Evolutionary conservation across 805 yeast species (phyloP), one percentile per base, ranked within the genome.

Genomic region (Metschnikowia amazonensis): DNA sequence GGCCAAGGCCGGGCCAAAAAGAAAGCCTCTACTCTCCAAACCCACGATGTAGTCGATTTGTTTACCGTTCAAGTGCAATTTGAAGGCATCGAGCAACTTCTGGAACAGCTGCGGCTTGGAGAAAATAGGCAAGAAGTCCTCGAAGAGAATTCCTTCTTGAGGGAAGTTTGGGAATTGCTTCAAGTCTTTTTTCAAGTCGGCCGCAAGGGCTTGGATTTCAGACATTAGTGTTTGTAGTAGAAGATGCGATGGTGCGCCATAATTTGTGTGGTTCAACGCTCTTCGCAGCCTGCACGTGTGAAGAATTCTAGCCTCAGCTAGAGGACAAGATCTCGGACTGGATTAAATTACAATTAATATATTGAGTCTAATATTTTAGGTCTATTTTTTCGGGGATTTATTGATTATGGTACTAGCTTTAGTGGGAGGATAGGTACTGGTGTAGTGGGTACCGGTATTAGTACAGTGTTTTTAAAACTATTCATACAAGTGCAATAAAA

Each of bases 1-100:
- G 7, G 99, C 99, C 56, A 94, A 75, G 29, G 98, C 74, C 36
- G 99, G 99, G 11, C 98, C 99, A 60, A 94, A 92, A 47, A 94
- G 74, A 66, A 94, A 94, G 3, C 99, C 99, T 68, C 99, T 84
- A 41, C 97, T 86, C 68, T 94, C 99, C 55, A 94, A 77, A 38
- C 98, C 99, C 42, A 94, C 89, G 49, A 94, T 76, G 62, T 85
- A 92, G 62, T 94, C 97, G 51, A 95, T 81, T 54, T 82, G 79
- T 51, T 74, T 72, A 52, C 71, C 72, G 48, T 81, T 80, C 47
- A 94, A 62, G 62, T 89, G 95, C 45, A 79, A 60, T 66, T 84
- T 80, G 72, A 92, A 86, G 14, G 96, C 96, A 54, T 77, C 80
- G 37, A 94, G 72, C 47, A 94, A 75, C 61, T 86, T 84, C 61